Base-by-base conservation (phyloP, 2,329 filamentous ascomycete genomes). In the Beauveria asiatica region DNA sequence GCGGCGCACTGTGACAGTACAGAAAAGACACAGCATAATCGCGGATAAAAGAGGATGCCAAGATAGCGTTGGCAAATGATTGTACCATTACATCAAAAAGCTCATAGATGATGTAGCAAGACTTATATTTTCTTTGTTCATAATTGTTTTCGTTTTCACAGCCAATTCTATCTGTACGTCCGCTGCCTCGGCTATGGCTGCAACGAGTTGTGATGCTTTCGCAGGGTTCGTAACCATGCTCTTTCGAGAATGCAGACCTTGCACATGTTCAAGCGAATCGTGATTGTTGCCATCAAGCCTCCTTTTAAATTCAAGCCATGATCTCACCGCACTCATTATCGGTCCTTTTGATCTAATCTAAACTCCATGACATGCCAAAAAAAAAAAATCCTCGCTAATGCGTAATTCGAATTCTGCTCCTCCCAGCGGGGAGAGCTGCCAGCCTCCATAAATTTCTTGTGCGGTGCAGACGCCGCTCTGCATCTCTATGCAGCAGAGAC, bases 71-170 rank as follows among this genome's bases (percentile, higher is more conserved):
- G 51, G 67, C 62, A 62, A 66, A 41, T 74, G 63, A 67, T 44
- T 75, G 73, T 75, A 75, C 64, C 63, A 74, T 68, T 65, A 73
- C 63, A 60, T 54, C 49, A 59, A 59, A 46, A 52, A 37, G n/a
- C 21, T 53, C 41, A 71, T 73, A 74, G 68, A 73, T 64, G 66
- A 65, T 62, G 54, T 63, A 69, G 68, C 64, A 64, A 62, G 64
- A 64, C 33, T 59, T 55, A 27, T 51, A 42, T 50, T 71, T 70
- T 68, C 66, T 72, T 72, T 71, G 69, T 71, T 67, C 65, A 51
- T 19, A 5, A 19, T 42, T 44, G 33, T 16, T 7, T 16, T 13
- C n/a, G 33, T 16, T 7, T 16, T 13, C n/a, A 51, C 37, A 37
- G 25, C n/a, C 10, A 37, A 1, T 41, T n/a, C 21, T 50, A 44